Base-by-base conservation (phyloP, 768 basidiomycete species). In the Ephemerocybe angulata region DNA sequence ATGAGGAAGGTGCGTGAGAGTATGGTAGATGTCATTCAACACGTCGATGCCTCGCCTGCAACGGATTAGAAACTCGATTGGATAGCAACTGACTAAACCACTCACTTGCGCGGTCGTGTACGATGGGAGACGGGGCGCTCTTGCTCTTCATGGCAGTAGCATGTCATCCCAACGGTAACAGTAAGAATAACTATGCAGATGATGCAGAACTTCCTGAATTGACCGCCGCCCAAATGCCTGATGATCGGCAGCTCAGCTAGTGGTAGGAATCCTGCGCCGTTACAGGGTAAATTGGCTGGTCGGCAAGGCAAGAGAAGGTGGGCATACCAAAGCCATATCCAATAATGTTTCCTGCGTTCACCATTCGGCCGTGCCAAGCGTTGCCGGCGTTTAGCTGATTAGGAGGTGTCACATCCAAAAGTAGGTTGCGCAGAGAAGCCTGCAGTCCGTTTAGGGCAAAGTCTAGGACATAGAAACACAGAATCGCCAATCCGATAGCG, bases 351-450 rank as follows among this genome's bases (percentile, higher is more conserved):
- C 94, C 97, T n/a, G 93, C 85, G 66, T 98, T 93, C 41, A 85
- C 88, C 90, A 98, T 97, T 58, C 93, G 79, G 43, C 95, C 90
- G 58, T 98, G 94, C 94, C 96, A 99, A 30, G 97, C 97, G 72
- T 98, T 99, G 3, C 88, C 93, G n/a, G 85, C 80, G 53, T 87
- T 93, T 12, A 98, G 82, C 68, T 98, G 96, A 58, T 86, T 82
- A 13, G 90, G 82, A 5, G 97, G 95, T 0, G 92, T 84, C 49
- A 96, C 74, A 66, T 99, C 97, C 55, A 99, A 79, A 12, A 98
- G 78, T n/a, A 99, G 83, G 69, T 97, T 97, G 48, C 94, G 78
- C 30, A 98, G 75, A 11, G 93, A 96, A 2, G 91, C 92, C 78
- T 96, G 93, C 43, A 96, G 71, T 3, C 92, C 97, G 68, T 99